A percentile compares a stretch with the other conserved stretches of the same genome.
phyloP scores from a whole-genome alignment of 768 basidiomycete species.

The Pleurotus pulmonarius region DNA sequence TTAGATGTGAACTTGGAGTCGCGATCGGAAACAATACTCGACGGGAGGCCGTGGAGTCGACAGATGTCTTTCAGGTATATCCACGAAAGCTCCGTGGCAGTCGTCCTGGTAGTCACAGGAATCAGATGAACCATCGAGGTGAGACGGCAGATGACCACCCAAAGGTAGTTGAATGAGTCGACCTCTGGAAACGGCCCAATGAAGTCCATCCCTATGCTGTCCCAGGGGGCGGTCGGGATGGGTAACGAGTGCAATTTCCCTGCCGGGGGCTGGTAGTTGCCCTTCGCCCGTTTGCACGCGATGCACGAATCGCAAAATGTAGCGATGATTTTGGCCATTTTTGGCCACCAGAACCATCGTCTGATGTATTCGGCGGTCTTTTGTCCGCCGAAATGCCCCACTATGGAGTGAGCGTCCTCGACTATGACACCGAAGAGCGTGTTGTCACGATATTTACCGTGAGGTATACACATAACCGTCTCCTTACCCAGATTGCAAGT shows the following conservation, averaged over 20 bases:
- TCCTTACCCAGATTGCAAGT: background rate
- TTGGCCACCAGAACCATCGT: slow-evolving; percentile 25
- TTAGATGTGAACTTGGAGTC: slow-evolving; percentile 30
- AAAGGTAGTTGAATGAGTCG: slow-evolving; percentile 22
- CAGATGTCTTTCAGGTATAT: slow-evolving; percentile 24
- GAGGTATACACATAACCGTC: background rate
- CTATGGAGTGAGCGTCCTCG: slow-evolving; percentile 4
- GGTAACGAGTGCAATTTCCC: slow-evolving; percentile 27
- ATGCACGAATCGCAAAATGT: slow-evolving; percentile 20
- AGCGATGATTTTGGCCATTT: slow-evolving; percentile 15
- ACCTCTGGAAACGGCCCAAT: slow-evolving; percentile 28
- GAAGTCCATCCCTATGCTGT: slow-evolving; percentile 37
- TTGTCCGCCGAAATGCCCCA: background rate
- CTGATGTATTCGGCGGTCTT: slow-evolving; percentile 15
- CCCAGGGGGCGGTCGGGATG: slow-evolving; percentile 26
- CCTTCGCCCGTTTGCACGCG: slow-evolving; percentile 21
- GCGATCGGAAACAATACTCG: slow-evolving; percentile 26
- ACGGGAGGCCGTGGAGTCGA: slow-evolving; percentile 24
- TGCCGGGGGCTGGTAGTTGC: slow-evolving; percentile 9
- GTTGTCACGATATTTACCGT: background rate
- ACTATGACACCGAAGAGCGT: background rate
- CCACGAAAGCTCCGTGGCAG: slow-evolving; percentile 24
- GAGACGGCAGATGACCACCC: slow-evolving; percentile 25
- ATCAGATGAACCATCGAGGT: slow-evolving; percentile 30
- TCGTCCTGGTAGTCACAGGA: slow-evolving; percentile 19